Evolutionary conservation across 331 rosid species (phyloP).

Genomic region (Phaseolus coccineus): DNA sequence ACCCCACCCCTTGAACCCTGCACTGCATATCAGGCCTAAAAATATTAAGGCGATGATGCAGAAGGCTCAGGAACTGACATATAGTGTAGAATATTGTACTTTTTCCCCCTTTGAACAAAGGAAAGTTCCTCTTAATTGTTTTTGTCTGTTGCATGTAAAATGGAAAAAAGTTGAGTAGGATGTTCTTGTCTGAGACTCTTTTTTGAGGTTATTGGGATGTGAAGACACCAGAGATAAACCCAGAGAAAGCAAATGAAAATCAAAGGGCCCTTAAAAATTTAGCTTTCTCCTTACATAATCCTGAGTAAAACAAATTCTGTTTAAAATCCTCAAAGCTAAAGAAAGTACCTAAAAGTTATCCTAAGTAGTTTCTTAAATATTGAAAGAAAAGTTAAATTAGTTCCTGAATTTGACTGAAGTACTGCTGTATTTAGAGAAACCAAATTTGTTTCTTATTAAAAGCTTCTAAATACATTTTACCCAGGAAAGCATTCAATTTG

Average conservation of each 20-base stretch:
- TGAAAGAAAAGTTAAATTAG: background rate
- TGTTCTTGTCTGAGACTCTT: background rate
- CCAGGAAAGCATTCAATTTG: slow-evolving; percentile 21
- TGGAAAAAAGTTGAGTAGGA: slow-evolving; percentile 15
- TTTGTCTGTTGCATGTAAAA: background rate
- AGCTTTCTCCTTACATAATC: background rate
- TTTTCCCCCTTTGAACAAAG: background rate
- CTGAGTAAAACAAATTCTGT: background rate
- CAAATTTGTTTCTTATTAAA: background rate
- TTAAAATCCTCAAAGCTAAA: background rate
- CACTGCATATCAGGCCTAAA: slow-evolving; percentile 25
- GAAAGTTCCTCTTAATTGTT: slow-evolving; percentile 47
- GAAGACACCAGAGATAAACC: background rate
- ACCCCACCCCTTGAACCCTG: slow-evolving; percentile 36
- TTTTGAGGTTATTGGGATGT: background rate
- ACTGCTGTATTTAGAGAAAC: background rate
- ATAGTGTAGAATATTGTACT: slow-evolving; percentile 24
- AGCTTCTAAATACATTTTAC: background rate
- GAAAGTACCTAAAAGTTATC: background rate
- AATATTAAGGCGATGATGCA: slow-evolving; percentile 10
- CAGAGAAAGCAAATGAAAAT: slow-evolving; percentile 5
- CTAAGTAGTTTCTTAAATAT: background rate
- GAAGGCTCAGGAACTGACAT: slow-evolving; percentile 28
- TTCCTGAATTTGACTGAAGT: background rate
- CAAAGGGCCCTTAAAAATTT: slow-evolving; percentile 11